Evolutionary conservation across 2,329 filamentous ascomycete species (phyloP), one percentile per base, ranked within the genome.

Genomic region (Fusarium transvaalense): DNA sequence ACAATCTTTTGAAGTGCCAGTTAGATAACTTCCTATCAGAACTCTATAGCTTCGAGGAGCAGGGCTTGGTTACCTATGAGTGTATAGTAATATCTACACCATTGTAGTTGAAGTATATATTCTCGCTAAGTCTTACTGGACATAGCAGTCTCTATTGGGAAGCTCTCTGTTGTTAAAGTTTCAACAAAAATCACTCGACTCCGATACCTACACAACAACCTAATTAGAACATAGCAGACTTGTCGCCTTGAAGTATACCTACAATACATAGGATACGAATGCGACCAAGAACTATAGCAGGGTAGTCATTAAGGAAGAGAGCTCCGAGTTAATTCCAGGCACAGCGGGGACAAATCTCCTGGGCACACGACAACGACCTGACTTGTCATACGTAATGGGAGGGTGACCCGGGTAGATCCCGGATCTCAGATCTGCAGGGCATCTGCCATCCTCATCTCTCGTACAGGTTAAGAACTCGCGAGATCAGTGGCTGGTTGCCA

Each of bases 331-430:
- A 19, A 19, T 50, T 38, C 13, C 47, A 50, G 47, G 17, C 19
- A 50, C 47, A 15, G 34, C 32, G 25, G 31, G 13, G 32, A 27
- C 13, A 27, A 19, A 23, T 27, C 21, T 34, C 32, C 47, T 50
- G 12, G 47, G 47, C 32, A 38, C 23, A 50, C 23, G 32, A 38
- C 32, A 50, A 27, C 32, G 17, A 19, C 32, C 38, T 50, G 32
- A 34, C 47, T 50, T 50, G 47, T 50, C 32, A 50, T 50, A 50
- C 32, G 32, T 48, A 48, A 48, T 48, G n/a, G 23, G 46, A 48
- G 31, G 17, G 17, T 48, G 46, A 17, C 23, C 21, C 46, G 31
- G 46, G 46, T 48, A 34, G 46, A 48, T 35, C 46, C 29, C 46
- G 32, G 46, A 35, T 48, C 46, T 21, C 35, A 17, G 46, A 48